Evolutionary conservation across 352 stramenopile species (phyloP).

Genomic region (Phytophthora meadii): DNA sequence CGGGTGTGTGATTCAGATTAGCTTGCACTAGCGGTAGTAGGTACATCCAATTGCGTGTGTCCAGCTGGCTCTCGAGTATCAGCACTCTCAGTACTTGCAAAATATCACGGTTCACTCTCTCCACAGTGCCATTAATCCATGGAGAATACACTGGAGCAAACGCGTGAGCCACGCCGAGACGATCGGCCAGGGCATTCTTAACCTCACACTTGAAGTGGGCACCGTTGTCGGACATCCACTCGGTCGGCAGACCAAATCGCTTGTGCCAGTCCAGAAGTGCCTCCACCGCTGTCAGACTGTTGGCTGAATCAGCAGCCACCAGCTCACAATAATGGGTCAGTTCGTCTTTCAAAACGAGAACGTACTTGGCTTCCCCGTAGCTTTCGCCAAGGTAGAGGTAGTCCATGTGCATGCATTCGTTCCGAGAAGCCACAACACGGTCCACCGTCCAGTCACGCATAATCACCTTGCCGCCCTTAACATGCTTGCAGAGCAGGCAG

Average conservation of each 20-base stretch:
- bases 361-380: neutral
- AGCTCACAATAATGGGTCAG: conserved; percentile 15
- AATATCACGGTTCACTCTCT: no score
- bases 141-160: no score
- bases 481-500: conserved; percentile 19
- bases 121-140: no score
- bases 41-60: no score
- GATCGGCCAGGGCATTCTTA: no score
- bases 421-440: neutral
- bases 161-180: no score
- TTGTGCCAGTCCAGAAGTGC: conserved; percentile 17
- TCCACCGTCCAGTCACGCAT: conserved; percentile 6
- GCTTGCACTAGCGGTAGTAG: no score
- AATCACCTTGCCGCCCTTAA: conserved; percentile 10
- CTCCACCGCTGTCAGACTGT: conserved; percentile 6
- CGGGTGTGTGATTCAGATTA: no score
- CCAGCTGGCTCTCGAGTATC: no score
- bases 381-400: conserved; percentile 1
- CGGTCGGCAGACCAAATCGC: neutral
- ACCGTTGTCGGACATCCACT: conserved; percentile 8
- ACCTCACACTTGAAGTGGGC: conserved; percentile 13
- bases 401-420: conserved; percentile 1
- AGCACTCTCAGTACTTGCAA: no score
- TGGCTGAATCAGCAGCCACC: neutral
- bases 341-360: conserved; percentile 12